Conservation (phyloP, 2,329 filamentous ascomycete genomes). For the Alternaria conjuncta region DNA sequence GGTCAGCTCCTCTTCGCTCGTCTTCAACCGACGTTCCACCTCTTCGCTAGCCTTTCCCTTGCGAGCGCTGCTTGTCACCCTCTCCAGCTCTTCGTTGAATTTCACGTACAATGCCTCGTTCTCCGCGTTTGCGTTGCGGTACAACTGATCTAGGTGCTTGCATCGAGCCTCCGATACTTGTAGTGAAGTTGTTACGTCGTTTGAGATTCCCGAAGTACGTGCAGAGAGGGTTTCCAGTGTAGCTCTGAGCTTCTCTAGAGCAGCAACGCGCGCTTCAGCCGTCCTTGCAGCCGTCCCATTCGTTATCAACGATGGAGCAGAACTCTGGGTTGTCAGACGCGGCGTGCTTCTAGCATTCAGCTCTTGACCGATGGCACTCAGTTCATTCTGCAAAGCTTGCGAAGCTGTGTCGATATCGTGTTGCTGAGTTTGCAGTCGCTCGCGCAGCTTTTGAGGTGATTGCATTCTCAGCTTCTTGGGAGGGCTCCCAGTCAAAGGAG, state of each 20-base stretch:
- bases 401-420: conserved; percentile 74
- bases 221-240: conserved; percentile 44
- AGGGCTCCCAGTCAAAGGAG: conserved; percentile 20
- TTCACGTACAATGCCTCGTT: conserved; percentile 91
- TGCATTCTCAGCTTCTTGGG: conserved; percentile 57
- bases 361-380: conserved; percentile 81
- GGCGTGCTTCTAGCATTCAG: conserved; percentile 60
- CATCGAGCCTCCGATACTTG: conserved; percentile 78
- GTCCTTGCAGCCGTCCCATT: conserved; percentile 27
- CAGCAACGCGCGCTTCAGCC: conserved; percentile 64
- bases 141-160: conserved; percentile 84
- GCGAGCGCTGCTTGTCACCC: conserved; percentile 74
- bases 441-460: conserved; percentile 72
- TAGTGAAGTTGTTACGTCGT: conserved; percentile 74
- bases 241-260: conserved; percentile 71
- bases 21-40: conserved; percentile 72
- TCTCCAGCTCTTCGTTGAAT: conserved; percentile 89
- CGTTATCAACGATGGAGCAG: conserved; percentile 32
- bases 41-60: conserved; percentile 81
- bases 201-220: conserved; percentile 60
- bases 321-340: conserved; percentile 42
- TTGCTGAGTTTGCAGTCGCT: conserved; percentile 84
- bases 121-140: conserved; percentile 85
- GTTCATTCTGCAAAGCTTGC: conserved; percentile 72
- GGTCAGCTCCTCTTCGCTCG: conserved; percentile 77